phyloP scores from a whole-genome alignment of 2,329 filamentous ascomycete genomes.

The Chrysoporthe austroafricana region DNA sequence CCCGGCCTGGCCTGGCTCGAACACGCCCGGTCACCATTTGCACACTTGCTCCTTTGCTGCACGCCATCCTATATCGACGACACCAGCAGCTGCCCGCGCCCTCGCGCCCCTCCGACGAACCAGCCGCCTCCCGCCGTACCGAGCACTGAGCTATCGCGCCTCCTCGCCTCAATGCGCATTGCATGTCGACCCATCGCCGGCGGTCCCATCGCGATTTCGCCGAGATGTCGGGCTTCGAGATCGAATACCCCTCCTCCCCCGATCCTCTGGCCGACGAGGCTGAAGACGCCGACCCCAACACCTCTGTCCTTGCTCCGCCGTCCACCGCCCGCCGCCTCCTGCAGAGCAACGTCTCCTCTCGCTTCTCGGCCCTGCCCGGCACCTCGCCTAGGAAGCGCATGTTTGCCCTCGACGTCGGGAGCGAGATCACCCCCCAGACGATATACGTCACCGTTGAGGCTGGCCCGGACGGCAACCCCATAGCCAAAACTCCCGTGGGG shows the following conservation, averaged over 20 bases:
- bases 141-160: neutral
- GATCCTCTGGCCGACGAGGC: slow-evolving; percentile 43
- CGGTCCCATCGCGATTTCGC: slow-evolving; percentile 30
- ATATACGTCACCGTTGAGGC: slow-evolving; percentile 61
- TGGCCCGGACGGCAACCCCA: slow-evolving; percentile 37
- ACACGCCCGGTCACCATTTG: neutral
- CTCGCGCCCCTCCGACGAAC: neutral
- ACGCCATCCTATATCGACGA: neutral
- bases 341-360: slow-evolving; percentile 48
- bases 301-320: slow-evolving; percentile 19
- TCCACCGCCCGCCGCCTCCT: slow-evolving; percentile 43
- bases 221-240: slow-evolving; percentile 31
- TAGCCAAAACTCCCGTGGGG: slow-evolving; percentile 17
- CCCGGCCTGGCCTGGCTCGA: neutral
- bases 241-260: slow-evolving; percentile 40
- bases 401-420: slow-evolving; percentile 60
- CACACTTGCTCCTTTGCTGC: neutral
- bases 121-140: slow-evolving; percentile 1
- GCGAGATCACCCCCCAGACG: slow-evolving; percentile 53
- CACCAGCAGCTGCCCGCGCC: neutral
- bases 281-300: slow-evolving; percentile 35
- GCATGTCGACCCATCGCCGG: slow-evolving; percentile 29
- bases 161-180: slow-evolving; percentile 25
- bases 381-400: slow-evolving; percentile 59
- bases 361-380: slow-evolving; percentile 33